Evolutionary conservation across 179 eudicot species (phyloP), one percentile per base, ranked within the genome.

Genomic region (Silene noctiflora): DNA sequence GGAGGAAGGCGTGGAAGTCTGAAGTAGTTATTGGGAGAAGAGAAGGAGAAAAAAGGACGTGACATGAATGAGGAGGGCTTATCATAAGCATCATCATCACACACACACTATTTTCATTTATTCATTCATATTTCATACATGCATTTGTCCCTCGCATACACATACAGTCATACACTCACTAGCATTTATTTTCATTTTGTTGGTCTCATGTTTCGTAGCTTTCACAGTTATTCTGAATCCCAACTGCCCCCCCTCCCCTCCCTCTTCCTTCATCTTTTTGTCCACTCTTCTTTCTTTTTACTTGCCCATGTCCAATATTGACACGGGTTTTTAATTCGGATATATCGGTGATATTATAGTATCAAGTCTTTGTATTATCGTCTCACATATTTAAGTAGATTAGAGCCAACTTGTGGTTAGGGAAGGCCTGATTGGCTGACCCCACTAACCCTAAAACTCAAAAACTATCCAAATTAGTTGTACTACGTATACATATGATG

Each of bases 201-300:
- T 78, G 74, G 68, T 70, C 79, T 59, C 25, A 67, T 83, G 91
- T 85, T 88, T 73, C 53, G 88, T 87, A 80, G 77, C 85, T 89
- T 89, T 89, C 93, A 88, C 81, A 82, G 88, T 88, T 81, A 84
- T 89, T 88, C 89, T 86, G 83, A 76, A 83, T 88, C 87, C 90
- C 81, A 86, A 84, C 86, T 86, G 91, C 89, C 86, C 83, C 84
- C 80, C 80, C 16, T 72, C 85, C 77, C n/a, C n/a, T n/a, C n/a
- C n/a, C n/a, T n/a, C n/a, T n/a, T n/a, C 74, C 77, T 69, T 67
- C 67, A 0, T 68, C 76, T 67, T 72, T 42, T 29, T 29, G 42
- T 21, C 73, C 0, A 29, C 25, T 4, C 42, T 35, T 5, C 56
- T 14, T 48, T 11, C 1, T 48, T 14, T 48, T 48, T 12, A 48